Evolutionary conservation across 2,329 filamentous ascomycete genomes (phyloP), one percentile per base, ranked within the genome.

Genomic region (Colletotrichum sp.): DNA sequence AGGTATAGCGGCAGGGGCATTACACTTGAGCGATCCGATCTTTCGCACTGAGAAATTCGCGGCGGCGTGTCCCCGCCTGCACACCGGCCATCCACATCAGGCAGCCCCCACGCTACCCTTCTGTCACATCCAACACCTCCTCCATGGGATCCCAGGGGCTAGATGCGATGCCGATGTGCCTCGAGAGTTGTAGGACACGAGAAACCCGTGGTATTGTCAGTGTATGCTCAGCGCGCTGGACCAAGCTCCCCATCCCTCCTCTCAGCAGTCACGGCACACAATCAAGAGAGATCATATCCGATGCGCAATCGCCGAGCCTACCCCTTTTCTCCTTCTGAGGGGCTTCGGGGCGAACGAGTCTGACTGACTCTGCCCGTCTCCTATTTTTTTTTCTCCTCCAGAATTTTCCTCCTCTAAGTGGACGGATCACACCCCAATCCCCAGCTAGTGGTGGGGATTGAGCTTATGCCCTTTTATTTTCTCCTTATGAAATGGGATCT

Each of bases 401-500:
- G 48, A 15, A 6, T 34, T 65, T 48, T 34, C 32, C 43, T 16
- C 13, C 22, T 32, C 58, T 28, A 13, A 12, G 16, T 69, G 32
- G n/a, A 10, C 13, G 18, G 55, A 39, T 28, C 25, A n/a, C 9
- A 58, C 28, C 34, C 39, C 4, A 34, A 30, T 39, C 30, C 52
- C 30, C 28, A 60, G 43, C 22, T 60, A 18, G 43, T 18, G 32
- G 56, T 58, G 34, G 30, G 34, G 18, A 48, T 34, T 25, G 64
- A 65, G 66, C 58, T 74, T 74, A 74, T 74, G 71, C 39, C 48
- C 28, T 56, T 58, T 30, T 39, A 52, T 22, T 27, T 66, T 70
- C 25, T 73, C 7, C 32, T 52, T 18, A 56, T 32, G 27, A 70
- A 74, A 27, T 22, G 22, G 58, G 58, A 74, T 65, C 36, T 32